Percentiles rank a stretch among this genome's conserved stretches.
Conservation (phyloP, 176 grass and related monocot species). For the Rhynchospora tenuis region DNA sequence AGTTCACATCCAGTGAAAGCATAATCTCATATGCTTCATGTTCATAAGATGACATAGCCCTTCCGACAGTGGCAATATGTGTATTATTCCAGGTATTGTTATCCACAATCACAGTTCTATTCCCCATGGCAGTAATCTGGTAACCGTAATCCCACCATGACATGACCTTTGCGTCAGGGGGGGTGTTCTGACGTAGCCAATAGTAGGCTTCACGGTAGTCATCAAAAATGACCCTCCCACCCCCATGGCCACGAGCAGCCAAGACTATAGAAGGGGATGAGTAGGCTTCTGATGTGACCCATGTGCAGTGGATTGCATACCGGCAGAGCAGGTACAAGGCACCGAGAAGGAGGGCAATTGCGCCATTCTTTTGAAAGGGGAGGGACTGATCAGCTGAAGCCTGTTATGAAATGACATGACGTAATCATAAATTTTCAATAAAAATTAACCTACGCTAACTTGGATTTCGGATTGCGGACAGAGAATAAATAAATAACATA, state of each 20-base stretch:
- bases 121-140: slow-evolving; percentile 99
- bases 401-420: slow-evolving; percentile 38
- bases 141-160: slow-evolving; percentile 99
- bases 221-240: slow-evolving; percentile 94
- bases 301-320: slow-evolving; percentile 95
- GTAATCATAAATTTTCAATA: background rate
- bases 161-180: slow-evolving; percentile 93
- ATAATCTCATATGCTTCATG: slow-evolving; percentile 99
- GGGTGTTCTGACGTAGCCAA: slow-evolving; percentile 98
- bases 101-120: slow-evolving; percentile 99
- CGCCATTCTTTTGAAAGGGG: slow-evolving; percentile 78
- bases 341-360: slow-evolving; percentile 69
- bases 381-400: slow-evolving; percentile 71
- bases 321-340: slow-evolving; percentile 93
- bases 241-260: slow-evolving; percentile 69
- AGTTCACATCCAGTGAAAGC: slow-evolving; percentile 91
- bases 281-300: slow-evolving; percentile 98
- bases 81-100: slow-evolving; percentile 99
- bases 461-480: background rate
- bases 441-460: background rate
- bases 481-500: background rate
- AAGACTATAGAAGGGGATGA: slow-evolving; percentile 98
- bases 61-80: slow-evolving; percentile 96
- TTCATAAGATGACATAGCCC: slow-evolving; percentile 97
- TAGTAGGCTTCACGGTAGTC: slow-evolving; percentile 98